Base-by-base conservation (phyloP, 2,329 filamentous ascomycete genomes). In the Aureobasidium sp. region DNA sequence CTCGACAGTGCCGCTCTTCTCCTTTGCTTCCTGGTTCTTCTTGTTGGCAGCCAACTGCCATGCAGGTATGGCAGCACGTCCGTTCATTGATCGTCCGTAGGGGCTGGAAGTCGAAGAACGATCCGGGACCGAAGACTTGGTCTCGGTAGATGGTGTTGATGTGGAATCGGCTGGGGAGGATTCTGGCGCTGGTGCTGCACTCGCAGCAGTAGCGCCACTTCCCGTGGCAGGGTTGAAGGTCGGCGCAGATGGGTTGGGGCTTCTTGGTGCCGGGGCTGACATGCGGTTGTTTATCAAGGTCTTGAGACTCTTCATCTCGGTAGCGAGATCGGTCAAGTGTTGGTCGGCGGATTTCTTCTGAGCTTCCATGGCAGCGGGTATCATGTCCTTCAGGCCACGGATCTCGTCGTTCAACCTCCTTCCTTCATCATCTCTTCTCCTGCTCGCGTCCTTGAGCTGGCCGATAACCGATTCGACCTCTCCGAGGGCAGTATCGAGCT, bases 301-400 rank as follows among this genome's bases (percentile, higher is more conserved):
- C 81, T 96, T 97, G 68, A 99, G 78, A 71, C 92, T 96, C 78
- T 89, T 90, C 68, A 99, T 80, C 74, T 99, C 94, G 7, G 81
- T 83, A 66, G 89, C 89, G 65, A 99, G 83, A 68, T 97, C 94
- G 73, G 86, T 88, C 61, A 99, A 77, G 51, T 91, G 82, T 65
- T 79, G 82, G 70, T 97, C 92, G 27, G 89, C 90, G 58, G 84
- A 81, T 63, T 93, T 89, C 75, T 93, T 93, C 70, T 96, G 90
- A 57, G 87, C 88, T 64, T 94, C 86, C 68, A 99, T 82, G 2
- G 92, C 92, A 73, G 89, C 90, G 8, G 95, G 94, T 59, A 99
- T 90, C 55, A 89, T 79, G 65, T 92, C 89, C 72, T 93, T 88
- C 61, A 99, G 79, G 13, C 83, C 83, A 66, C 87, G 84, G 55